Conservation (phyloP, 306 rosid genomes). For the Echinosophora koreensis region DNA sequence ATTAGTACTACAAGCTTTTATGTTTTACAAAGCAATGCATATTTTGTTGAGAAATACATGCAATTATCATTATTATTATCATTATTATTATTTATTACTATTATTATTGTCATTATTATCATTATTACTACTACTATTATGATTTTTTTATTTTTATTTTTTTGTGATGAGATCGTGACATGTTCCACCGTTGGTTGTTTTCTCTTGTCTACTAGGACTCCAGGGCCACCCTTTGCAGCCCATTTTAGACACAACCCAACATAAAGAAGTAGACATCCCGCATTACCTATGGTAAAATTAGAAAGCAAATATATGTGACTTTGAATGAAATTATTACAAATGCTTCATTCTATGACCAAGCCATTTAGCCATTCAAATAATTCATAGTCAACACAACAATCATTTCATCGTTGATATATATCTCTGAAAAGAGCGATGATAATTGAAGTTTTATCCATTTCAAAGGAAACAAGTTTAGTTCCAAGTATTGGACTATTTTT, state of each 20-base stretch:
- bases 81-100: no score
- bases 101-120: no score
- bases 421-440: neutral
- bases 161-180: neutral
- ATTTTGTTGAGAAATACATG: neutral
- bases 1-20: no score
- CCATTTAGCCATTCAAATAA: neutral
- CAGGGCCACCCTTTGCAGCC: neutral
- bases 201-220: neutral
- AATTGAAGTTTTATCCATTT: neutral
- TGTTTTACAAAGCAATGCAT: neutral
- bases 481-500: neutral
- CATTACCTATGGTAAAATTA: neutral
- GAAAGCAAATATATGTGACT: neutral
- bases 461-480: neutral
- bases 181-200: neutral
- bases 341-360: neutral
- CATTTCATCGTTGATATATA: neutral
- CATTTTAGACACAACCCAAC: neutral
- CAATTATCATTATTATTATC: neutral
- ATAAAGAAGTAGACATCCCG: neutral
- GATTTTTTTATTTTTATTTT: no score
- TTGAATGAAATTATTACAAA: conserved; percentile 14
- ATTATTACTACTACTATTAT: no score
- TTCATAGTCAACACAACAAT: neutral